phyloP scores from a whole-genome alignment of 495 filamentous ascomycete genomes.

The Daldinia caldariorum region DNA sequence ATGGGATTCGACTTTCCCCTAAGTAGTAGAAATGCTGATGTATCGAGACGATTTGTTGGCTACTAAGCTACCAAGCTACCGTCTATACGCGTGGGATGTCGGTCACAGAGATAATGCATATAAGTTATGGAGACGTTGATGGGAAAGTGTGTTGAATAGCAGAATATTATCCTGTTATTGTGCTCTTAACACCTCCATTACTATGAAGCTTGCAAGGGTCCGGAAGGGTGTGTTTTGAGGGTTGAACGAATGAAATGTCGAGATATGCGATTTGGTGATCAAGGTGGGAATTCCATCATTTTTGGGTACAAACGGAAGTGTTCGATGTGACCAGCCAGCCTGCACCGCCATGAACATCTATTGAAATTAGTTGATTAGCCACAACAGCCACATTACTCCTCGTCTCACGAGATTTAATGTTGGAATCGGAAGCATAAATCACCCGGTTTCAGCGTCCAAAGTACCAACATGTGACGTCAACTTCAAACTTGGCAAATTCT shows the following conservation, averaged over 20 bases:
- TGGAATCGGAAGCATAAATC: slow-evolving; percentile 1
- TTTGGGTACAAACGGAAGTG: not conserved
- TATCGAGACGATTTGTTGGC: slow-evolving; percentile 13
- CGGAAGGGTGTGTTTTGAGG: slow-evolving; percentile 19
- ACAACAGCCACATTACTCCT: not conserved
- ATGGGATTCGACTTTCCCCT: slow-evolving; percentile 19
- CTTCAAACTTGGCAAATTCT: not conserved
- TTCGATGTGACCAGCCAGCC: not conserved
- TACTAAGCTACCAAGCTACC: slow-evolving; percentile 1
- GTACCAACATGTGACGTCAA: slow-evolving; percentile 30
- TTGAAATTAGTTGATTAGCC: not conserved
- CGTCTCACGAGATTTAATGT: not conserved
- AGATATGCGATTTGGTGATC: slow-evolving; percentile 40
- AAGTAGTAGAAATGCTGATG: slow-evolving; percentile 20
- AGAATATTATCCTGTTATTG: slow-evolving; percentile 13
- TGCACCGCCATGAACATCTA: slow-evolving; percentile 15
- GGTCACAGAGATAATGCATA: slow-evolving; percentile 3
- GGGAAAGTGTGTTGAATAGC: slow-evolving; percentile 19
- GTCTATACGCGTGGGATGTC: slow-evolving; percentile 8
- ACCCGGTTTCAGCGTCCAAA: not conserved
- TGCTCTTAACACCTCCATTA: slow-evolving; percentile 13
- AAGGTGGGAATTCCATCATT: slow-evolving; percentile 35
- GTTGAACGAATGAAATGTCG: slow-evolving; percentile 31
- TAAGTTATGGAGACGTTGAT: slow-evolving; percentile 19
- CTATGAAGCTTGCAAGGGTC: slow-evolving; percentile 1